Conservation (phyloP, 306 rosid genomes). For the Oemleria cerasiformis region DNA sequence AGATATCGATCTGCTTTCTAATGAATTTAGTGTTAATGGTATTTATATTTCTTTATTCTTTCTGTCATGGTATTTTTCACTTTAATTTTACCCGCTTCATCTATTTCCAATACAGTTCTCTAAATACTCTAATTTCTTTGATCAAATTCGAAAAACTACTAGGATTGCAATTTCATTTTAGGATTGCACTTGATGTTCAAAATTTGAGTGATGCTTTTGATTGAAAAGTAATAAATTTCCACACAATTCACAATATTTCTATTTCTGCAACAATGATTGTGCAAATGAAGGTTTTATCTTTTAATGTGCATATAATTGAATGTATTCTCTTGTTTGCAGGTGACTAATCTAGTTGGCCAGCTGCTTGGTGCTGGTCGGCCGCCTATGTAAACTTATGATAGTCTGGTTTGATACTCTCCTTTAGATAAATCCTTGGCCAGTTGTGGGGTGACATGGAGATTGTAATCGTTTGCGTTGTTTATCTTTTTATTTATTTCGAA, state of each 20-base stretch:
- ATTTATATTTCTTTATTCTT: background rate
- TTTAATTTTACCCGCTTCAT: background rate
- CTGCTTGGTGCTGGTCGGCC: constrained; percentile 79
- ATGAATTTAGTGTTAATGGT: background rate
- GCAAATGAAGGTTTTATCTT: background rate
- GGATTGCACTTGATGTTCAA: no score
- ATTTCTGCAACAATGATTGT: background rate
- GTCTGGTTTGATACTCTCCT: constrained; percentile 14
- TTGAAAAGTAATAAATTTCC: background rate
- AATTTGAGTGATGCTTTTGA: background rate
- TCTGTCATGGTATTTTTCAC: background rate
- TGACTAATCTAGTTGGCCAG: constrained; percentile 81
- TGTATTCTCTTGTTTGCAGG: constrained; percentile 37
- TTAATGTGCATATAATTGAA: constrained; percentile 16
- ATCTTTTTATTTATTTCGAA: constrained; percentile 1
- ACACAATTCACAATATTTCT: background rate
- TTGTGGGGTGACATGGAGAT: constrained; percentile 20
- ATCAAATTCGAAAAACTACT: background rate
- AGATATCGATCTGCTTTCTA: constrained; percentile 29
- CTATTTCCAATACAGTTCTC: background rate
- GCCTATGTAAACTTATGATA: constrained; percentile 36
- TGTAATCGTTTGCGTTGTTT: constrained; percentile 17
- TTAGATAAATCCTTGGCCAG: constrained; percentile 17
- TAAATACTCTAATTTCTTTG: background rate
- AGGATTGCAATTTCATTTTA: background rate